Evolutionary conservation across 768 basidiomycete species (phyloP).

Genomic region (Russula virescens): DNA sequence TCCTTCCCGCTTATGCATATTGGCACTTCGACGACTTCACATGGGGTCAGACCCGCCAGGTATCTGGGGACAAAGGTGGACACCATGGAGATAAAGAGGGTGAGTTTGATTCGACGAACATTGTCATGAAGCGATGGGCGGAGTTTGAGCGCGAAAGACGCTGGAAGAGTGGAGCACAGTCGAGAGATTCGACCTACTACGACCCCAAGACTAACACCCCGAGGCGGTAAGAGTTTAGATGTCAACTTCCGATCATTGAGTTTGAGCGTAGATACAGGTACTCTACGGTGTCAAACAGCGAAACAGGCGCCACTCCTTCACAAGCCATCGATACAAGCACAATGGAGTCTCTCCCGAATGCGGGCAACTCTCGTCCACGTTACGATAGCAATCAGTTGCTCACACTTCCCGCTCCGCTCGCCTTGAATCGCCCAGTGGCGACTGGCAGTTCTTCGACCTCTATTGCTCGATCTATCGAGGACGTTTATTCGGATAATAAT

Average conservation of each 20-base stretch:
- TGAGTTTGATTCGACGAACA: slow-evolving; percentile 92
- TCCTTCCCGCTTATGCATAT: slow-evolving; percentile 93
- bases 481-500: slow-evolving; percentile 38
- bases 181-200: slow-evolving; percentile 69
- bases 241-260: slow-evolving; percentile 2
- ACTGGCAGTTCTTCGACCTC: slow-evolving; percentile 34
- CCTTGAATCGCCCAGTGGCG: slow-evolving; percentile 44
- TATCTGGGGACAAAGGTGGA: slow-evolving; percentile 47
- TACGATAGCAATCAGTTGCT: slow-evolving; percentile 67
- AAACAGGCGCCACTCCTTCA: slow-evolving; percentile 55
- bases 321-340: slow-evolving; percentile 54
- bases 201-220: slow-evolving; percentile 44
- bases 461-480: slow-evolving; percentile 31
- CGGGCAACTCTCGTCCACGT: slow-evolving; percentile 43
- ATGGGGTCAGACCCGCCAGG: slow-evolving; percentile 91
- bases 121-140: slow-evolving; percentile 98
- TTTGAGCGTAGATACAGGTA: slow-evolving; percentile 47
- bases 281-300: slow-evolving; percentile 73
- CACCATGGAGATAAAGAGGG: slow-evolving; percentile 92
- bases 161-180: slow-evolving; percentile 84
- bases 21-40: slow-evolving; percentile 99
- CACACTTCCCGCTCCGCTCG: slow-evolving; percentile 70
- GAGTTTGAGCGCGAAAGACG: slow-evolving; percentile 95
- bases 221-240: slow-evolving; percentile 49
- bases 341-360: slow-evolving; percentile 47